Evolutionary conservation across 2,329 filamentous ascomycete species (phyloP).

Genomic region (Arthrobotrys sinensis): DNA sequence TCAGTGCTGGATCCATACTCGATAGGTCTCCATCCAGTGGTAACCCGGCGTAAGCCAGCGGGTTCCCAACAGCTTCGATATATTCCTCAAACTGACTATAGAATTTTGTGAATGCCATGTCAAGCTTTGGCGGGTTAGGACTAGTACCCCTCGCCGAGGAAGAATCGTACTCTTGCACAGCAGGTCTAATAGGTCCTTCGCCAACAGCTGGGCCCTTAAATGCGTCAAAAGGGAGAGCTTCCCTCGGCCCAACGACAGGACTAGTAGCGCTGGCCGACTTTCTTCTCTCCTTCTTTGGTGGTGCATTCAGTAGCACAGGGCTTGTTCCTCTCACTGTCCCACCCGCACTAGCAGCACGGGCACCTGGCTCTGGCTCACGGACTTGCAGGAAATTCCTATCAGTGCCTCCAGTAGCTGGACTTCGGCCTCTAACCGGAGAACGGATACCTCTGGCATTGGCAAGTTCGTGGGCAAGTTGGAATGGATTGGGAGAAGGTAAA

Average conservation of each 20-base stretch:
- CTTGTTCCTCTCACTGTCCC: slow-evolving; percentile 58
- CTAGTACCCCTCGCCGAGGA: slow-evolving; percentile 36
- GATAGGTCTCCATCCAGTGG: slow-evolving; percentile 72
- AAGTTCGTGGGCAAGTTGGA: slow-evolving; percentile 57
- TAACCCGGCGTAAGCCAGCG: slow-evolving; percentile 88
- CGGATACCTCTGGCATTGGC: slow-evolving; percentile 60
- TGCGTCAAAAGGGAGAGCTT: slow-evolving; percentile 44
- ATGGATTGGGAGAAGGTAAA: slow-evolving; percentile 58
- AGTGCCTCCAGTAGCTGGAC: slow-evolving; percentile 46
- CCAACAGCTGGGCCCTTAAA: slow-evolving; percentile 31
- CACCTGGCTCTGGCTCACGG: slow-evolving; percentile 57
- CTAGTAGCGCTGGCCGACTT: slow-evolving; percentile 52
- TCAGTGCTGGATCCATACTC: slow-evolving; percentile 59
- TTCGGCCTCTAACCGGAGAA: slow-evolving; percentile 61
- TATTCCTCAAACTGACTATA: slow-evolving; percentile 92
- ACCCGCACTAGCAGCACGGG: slow-evolving; percentile 51
- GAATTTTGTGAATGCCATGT: slow-evolving; percentile 90
- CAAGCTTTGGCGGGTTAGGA: slow-evolving; percentile 66
- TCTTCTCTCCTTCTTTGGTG: slow-evolving; percentile 59
- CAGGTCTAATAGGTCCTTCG: slow-evolving; percentile 54
- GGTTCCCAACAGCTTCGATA: slow-evolving; percentile 82
- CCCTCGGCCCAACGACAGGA: slow-evolving; percentile 53
- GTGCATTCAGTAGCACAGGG: slow-evolving; percentile 49
- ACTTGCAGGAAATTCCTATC: slow-evolving; percentile 60
- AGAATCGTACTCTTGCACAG: slow-evolving; percentile 56